A percentile compares a stretch with the other conserved stretches of the same genome.
These are phyloP conservation scores for Rhizopus microsporus DNA, from an alignment of 371 early-diverging fungal genomes.

Conservation along the genomic window DNA sequence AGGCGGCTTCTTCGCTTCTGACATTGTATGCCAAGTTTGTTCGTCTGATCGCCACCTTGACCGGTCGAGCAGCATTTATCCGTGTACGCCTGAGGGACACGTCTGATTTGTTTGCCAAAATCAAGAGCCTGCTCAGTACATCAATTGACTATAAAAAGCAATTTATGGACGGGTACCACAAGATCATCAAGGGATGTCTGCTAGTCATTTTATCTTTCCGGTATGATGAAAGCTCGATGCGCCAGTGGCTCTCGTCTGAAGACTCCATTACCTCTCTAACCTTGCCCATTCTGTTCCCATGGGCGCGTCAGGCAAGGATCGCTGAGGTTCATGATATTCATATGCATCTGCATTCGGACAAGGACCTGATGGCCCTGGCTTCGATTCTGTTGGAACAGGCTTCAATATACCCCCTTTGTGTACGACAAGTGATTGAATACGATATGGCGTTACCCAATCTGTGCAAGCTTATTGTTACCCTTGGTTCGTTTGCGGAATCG, in stretches of 20 bases:
- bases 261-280: constrained; percentile 14
- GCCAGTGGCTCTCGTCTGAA: constrained; percentile 28
- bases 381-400: constrained; percentile 18
- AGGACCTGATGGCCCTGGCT: constrained; percentile 12
- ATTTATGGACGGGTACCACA: constrained; percentile 17
- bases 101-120: constrained; percentile 18
- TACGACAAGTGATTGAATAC: constrained; percentile 49
- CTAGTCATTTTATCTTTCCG: constrained; percentile 28
- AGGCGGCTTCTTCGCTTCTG: constrained; percentile 6
- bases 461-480: background rate
- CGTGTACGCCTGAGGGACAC: constrained; percentile 28
- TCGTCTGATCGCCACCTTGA: constrained; percentile 30
- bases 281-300: constrained; percentile 14
- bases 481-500: background rate
- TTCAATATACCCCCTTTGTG: constrained; percentile 11
- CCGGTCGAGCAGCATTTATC: constrained; percentile 29
- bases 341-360: constrained; percentile 5
- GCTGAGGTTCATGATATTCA: background rate
- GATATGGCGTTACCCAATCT: constrained; percentile 56
- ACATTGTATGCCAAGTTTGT: constrained; percentile 25
- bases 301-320: background rate
- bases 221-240: constrained; percentile 27
- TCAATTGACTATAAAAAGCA: constrained; percentile 7
- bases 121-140: constrained; percentile 22
- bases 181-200: constrained; percentile 28